These are phyloP conservation scores for Fennellomyces sp. DNA, from an alignment of 371 early-diverging fungal species.

Conservation along the genomic window DNA sequence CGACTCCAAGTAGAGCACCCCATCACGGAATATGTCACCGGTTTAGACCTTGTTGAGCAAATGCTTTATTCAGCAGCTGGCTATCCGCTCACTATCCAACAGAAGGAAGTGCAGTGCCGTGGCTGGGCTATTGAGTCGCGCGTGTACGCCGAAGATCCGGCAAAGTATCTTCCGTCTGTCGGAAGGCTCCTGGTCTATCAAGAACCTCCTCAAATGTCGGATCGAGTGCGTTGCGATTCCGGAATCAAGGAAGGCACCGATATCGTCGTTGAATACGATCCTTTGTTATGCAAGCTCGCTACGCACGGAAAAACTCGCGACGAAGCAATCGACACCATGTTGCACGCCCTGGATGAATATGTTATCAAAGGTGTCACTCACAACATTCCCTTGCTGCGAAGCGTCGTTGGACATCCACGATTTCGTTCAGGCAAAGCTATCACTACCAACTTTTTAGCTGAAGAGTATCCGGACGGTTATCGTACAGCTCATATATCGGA, in stretches of 20 bases:
- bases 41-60: constrained; percentile 91
- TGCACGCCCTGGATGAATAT: constrained; percentile 84
- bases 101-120: constrained; percentile 63
- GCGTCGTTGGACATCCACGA: constrained; percentile 79
- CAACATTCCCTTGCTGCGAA: constrained; percentile 92
- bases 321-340: constrained; percentile 78
- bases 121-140: constrained; percentile 90
- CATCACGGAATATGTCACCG: constrained; percentile 94
- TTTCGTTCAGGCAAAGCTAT: constrained; percentile 76
- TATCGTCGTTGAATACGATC: constrained; percentile 85
- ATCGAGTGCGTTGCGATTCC: constrained; percentile 40
- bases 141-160: constrained; percentile 91
- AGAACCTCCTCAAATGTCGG: constrained; percentile 20
- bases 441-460: constrained; percentile 89
- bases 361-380: constrained; percentile 95
- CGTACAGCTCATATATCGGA: constrained; percentile 66
- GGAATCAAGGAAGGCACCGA: constrained; percentile 76
- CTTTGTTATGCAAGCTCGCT: constrained; percentile 88
- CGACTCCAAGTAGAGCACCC: constrained; percentile 97
- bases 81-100: constrained; percentile 56
- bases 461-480: constrained; percentile 93
- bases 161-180: constrained; percentile 88
- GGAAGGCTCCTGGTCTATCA: constrained; percentile 64
- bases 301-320: constrained; percentile 83
- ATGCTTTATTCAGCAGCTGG: constrained; percentile 84